Base-by-base conservation (phyloP, 441 rosid genomes). In the Adansonia madagascariensis region DNA sequence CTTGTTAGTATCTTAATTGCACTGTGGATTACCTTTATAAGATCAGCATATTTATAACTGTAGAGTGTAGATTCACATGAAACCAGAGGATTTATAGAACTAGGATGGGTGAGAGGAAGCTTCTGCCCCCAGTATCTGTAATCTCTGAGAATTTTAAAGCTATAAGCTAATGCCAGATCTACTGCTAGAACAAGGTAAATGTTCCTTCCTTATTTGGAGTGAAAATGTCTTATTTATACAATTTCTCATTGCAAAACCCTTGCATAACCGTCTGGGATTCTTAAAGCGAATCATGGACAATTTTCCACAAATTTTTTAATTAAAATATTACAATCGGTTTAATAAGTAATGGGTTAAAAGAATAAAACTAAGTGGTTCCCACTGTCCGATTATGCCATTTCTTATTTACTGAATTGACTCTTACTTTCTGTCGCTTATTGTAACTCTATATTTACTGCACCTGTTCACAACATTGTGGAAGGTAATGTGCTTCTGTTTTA, bases 401-500 rank as follows among this genome's bases (percentile, higher is more conserved):
- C 27, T 24, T 24, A 24, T 24, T 69, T 49, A 1, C 27, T 63
- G 15, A 5, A 3, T 47, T 72, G 14, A n/a, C n/a, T 44, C 49
- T 2, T 73, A 49, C 7, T 17, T 66, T 78, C 55, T 87, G 91
- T 75, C 12, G n/a, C 55, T 50, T 50, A 24, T 24, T 24, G 27
- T 24, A 24, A 24, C 27, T 24, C 53, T 49, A 49, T 49, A 49
- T 3, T 7, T 49, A 1, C 8, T 11, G 14, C 14, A 2, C 14
- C 53, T 24, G 27, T 93, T 67, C 97, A 92, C 89, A 92, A 92
- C 80, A 92, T 91, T 72, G 94, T 92, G 27, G 47, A 92, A 92
- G 95, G 94, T 94, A 81, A 75, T 35, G 1, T 27, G 59, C 75
- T 49, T 18, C 77, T 71, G 27, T 68, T 8, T 41, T 41, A 41